Evolutionary conservation across 257 asterid genomes (phyloP), one percentile per base, ranked within the genome.

Genomic region (Echites panduratus): DNA sequence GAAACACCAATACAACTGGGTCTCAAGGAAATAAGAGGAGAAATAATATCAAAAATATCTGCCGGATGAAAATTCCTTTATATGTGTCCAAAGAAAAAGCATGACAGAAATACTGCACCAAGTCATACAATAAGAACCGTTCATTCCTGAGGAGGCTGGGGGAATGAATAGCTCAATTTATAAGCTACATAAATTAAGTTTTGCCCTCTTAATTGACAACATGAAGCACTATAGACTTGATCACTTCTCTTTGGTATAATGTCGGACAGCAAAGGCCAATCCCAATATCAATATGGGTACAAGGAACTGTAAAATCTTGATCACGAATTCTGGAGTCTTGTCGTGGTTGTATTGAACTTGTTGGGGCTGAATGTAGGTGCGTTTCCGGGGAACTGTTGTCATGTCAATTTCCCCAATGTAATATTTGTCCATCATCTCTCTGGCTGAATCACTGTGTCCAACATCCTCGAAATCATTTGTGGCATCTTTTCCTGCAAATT

Each of bases 371-470:
- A 62, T 11, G 64, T 79, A 86, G n/a, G 83, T 7, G n/a, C 87
- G 92, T 73, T 81, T 92, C 77, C 26, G 54, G 73, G 98, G 96
- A 58, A 90, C 87, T 0, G 92, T 83, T 6, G 94, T 64, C 79
- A 40, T 72, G 80, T 92, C 93, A 2, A 89, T 83, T 43, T 78
- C 84, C 57, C 96, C 98, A 20, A 89, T 86, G 90, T 61, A 90
- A 83, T 86, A 92, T 57, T 86, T 79, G 50, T 61, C 84, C 95
- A 90, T 78, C 88, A 82, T 79, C 10, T 88, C 88, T 68, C 88
- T 84, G 22, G 98, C 97, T 0, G 81, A 52, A 71, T 92, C 96
- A 75, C 97, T 90, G 83, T 92, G 97, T 22, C 97, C 97, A 41
- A 84, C 83, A 57, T 92, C 96, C 77, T 91, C 97, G 22, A 88